phyloP scores from a whole-genome alignment of 2,329 filamentous ascomycete species.

The Calonectria henricotiae region DNA sequence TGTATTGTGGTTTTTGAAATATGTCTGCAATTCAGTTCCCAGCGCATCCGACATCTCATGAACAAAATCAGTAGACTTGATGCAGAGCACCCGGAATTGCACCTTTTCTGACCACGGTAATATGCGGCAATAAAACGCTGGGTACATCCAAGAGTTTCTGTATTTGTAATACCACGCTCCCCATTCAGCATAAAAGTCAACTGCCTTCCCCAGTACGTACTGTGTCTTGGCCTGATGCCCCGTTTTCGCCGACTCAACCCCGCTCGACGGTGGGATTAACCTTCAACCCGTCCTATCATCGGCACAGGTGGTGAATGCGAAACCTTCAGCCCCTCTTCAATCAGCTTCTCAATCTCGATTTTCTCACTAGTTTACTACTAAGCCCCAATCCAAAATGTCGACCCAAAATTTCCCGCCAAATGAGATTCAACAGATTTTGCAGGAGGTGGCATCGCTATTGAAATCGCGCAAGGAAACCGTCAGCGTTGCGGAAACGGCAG shows the following conservation, averaged over 20 bases:
- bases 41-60: too few relatives aligned
- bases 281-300: neutral
- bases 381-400: neutral
- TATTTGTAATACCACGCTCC: neutral
- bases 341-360: too few relatives aligned
- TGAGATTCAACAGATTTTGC: conserved; percentile 12
- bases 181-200: neutral
- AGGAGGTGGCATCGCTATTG: conserved; percentile 2
- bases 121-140: too few relatives aligned
- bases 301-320: neutral
- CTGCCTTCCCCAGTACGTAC: neutral
- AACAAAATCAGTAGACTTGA: too few relatives aligned
- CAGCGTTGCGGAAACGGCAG: conserved; percentile 6
- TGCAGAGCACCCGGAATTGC: too few relatives aligned
- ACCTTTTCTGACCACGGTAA: too few relatives aligned
- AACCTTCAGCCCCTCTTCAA: conserved; percentile 1
- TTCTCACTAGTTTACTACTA: too few relatives aligned
- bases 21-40: too few relatives aligned
- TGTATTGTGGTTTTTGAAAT: too few relatives aligned
- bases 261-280: neutral
- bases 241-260: neutral
- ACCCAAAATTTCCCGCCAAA: neutral
- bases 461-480: conserved; percentile 17
- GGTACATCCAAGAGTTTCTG: too few relatives aligned
- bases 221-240: neutral